phyloP scores from a whole-genome alignment of 257 asterid genomes.

The Osmanthus fragrans region DNA sequence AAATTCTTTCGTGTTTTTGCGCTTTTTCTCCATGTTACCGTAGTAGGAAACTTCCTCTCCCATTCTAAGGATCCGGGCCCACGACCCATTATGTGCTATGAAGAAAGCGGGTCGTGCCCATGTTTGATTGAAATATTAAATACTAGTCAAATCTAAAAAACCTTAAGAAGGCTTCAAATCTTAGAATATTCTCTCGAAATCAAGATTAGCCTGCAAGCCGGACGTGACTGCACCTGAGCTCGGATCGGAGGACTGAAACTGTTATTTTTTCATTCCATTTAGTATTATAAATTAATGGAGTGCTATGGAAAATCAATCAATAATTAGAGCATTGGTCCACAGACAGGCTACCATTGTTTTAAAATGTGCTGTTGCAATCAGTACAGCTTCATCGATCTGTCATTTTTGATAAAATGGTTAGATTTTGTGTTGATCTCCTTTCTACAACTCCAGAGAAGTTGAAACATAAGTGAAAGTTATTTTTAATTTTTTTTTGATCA shows the following conservation, averaged over 20 bases:
- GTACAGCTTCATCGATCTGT: constrained; percentile 16
- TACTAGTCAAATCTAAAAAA: background rate
- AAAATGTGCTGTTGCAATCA: constrained; percentile 22
- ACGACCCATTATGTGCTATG: constrained; percentile 15
- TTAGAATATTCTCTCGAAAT: background rate
- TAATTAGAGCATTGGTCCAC: constrained; percentile 6
- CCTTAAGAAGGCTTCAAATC: background rate
- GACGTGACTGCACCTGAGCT: too few relatives aligned
- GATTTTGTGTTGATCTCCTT: too few relatives aligned
- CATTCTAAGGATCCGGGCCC: background rate
- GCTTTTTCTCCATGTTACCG: background rate
- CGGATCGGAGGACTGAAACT: too few relatives aligned
- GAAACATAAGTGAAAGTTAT: too few relatives aligned
- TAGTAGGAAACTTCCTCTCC: background rate
- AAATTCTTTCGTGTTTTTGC: background rate
- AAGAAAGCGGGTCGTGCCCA: constrained; percentile 21
- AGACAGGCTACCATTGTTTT: background rate
- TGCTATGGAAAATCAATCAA: background rate
- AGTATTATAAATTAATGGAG: background rate
- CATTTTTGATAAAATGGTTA: background rate
- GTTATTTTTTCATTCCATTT: background rate
- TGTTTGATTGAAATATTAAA: constrained; percentile 12
- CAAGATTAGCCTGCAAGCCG: too few relatives aligned
- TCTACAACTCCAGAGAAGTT: too few relatives aligned
- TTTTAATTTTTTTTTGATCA: too few relatives aligned